Evolutionary conservation across 148 eudicot genomes (phyloP), one percentile per base, ranked within the genome.

Genomic region (Rhododendron williamsianum): DNA sequence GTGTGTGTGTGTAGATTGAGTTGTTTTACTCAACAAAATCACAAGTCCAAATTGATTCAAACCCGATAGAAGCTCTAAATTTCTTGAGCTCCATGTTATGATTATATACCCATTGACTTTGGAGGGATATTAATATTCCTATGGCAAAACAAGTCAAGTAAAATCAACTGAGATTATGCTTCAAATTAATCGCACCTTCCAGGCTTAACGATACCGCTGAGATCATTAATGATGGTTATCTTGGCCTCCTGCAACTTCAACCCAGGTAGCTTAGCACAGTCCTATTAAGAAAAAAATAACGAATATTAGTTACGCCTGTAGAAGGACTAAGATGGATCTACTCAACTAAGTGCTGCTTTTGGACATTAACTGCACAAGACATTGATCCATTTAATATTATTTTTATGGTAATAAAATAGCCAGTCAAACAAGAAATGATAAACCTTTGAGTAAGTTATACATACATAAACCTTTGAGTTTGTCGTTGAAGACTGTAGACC

Each of bases 141-240:
- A 33, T 5, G 48, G 78, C 78, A 74, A 74, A n/a, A 15, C n/a
- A 38, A 35, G 10, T 74, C 13, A 15, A 46, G 19, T 51, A 16
- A 80, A 80, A 80, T 23, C 2, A 51, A 41, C 19, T 45, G 3
- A 45, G 80, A 36, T 45, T 23, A 45, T 25, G 41, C 21, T 76
- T 41, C 72, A 43, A 56, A n/a, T 15, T 19, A 77, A 46, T 41
- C 77, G 86, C 81, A 95, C 97, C 98, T 94, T 86, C 95, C 94
- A 48, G 97, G 97, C 90, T 91, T 93, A 82, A 93, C 88, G 67
- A 91, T 85, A 71, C 97, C 97, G 82, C 90, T 93, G 88, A 91
- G 92, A 63, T 90, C 91, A 86, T 90, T 83, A 63, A 95, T 60
- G 81, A 94, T 94, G 85, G 87, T 85, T 71, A 94, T 84, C 80